Base-by-base conservation (phyloP, 495 filamentous ascomycete species). In the Penicillium cinerascens region DNA sequence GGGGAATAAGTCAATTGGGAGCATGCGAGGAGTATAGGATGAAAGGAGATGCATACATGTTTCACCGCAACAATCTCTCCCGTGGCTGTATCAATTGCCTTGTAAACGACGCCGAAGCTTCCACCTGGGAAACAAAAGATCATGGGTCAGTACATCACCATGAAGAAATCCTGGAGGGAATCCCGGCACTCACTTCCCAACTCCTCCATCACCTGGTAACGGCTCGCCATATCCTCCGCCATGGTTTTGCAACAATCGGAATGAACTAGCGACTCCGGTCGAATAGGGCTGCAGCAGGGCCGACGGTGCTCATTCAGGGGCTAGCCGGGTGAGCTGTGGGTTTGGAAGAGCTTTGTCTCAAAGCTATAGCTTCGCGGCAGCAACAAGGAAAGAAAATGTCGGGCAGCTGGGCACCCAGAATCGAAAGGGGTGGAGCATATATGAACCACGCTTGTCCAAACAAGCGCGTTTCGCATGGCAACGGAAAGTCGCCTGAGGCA, bases 91-190 rank as follows among this genome's bases (percentile, higher is more conserved):
- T 95, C 89, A 65, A 95, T 89, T 22, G 85, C 93, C 72, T 98
- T 98, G 79, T 96, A 98, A 18, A 98, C 93, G 21, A 88, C 84
- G 44, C 93, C 93, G 70, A 98, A 97, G 70, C 92, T 97, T 38
- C 92, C 92, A 67, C 92, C 91, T 80, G 63, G 49, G 72, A 57
- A 58, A 68, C 58, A 59, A 49, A 33, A 21, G 45, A 41, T 33
- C 47, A 13, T 7, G n/a, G 49, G 44, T 57, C 29, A 57, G 54
- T 38, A 51, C 23, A 48, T 52, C 16, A 27, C n/a, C 42, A 26
- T 49, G 41, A 26, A 52, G 15, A 23, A 26, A 29, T 6, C 11
- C 16, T 8, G 17, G n/a, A 10, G 26, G 39, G 17, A 49, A 37
- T 25, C 1, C 21, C 18, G 13, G 47, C 27, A 84, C 89, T 76